A percentile compares a stretch with the other conserved stretches of the same genome.
Conservation (phyloP, 257 asterid species). For the Echium plantagineum region DNA sequence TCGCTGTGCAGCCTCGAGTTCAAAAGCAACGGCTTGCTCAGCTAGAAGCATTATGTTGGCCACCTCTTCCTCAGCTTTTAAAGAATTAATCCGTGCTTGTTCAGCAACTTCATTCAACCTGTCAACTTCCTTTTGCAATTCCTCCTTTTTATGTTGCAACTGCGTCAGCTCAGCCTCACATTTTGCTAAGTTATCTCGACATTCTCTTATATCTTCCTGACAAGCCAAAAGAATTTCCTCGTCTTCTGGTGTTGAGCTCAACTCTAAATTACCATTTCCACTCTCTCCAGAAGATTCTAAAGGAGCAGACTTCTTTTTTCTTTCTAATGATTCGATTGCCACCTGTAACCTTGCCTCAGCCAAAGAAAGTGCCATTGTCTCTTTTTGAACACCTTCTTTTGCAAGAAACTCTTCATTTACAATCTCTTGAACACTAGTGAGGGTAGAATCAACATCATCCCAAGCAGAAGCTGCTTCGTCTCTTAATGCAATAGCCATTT, state of each 20-base stretch:
- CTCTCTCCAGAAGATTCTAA: constrained; percentile 16
- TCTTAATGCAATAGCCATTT: constrained; percentile 76
- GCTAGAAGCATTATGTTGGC: constrained; percentile 92
- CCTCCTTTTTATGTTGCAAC: constrained; percentile 56
- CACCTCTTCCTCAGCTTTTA: constrained; percentile 86
- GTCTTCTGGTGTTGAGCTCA: constrained; percentile 17
- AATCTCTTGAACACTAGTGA: constrained; percentile 44
- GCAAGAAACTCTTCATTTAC: constrained; percentile 60
- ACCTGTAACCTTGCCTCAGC: constrained; percentile 76
- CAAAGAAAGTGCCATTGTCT: constrained; percentile 59
- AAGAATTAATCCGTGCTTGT: constrained; percentile 46
- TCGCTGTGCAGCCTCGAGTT: constrained; percentile 81
- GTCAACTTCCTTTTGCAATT: constrained; percentile 18
- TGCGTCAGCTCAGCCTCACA: constrained; percentile 65
- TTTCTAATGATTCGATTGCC: constrained; percentile 35
- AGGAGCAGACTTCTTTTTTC: constrained; percentile 26
- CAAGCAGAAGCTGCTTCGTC: constrained; percentile 71
- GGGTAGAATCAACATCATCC: constrained; percentile 46
- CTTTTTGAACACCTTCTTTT: constrained; percentile 63
- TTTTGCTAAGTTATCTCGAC: constrained; percentile 41
- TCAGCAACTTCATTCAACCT: constrained; percentile 61
- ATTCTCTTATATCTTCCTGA: constrained; percentile 42
- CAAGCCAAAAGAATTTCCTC: constrained; percentile 50
- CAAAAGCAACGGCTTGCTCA: constrained; percentile 90
- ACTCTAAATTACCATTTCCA: constrained; percentile 31